Conservation (phyloP, 2,329 filamentous ascomycete genomes). For the Leptosphaerulina australis region DNA sequence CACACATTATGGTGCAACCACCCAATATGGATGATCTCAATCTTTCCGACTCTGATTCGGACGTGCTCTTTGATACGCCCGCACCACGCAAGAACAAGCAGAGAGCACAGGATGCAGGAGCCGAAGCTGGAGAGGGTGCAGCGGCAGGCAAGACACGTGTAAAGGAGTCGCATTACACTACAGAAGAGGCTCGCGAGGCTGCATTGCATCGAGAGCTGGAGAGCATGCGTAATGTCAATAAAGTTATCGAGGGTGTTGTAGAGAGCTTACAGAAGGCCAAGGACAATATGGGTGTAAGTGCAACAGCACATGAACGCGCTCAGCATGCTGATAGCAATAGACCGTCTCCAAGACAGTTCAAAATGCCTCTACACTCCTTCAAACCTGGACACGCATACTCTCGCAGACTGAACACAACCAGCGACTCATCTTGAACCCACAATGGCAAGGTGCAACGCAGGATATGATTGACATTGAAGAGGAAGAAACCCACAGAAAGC, state of each 20-base stretch:
- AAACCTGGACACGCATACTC: constrained; percentile 94
- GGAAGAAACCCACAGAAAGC: constrained; percentile 74
- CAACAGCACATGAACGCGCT: background rate
- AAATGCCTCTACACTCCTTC: constrained; percentile 86
- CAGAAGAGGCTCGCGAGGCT: constrained; percentile 72
- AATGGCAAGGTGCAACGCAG: constrained; percentile 86
- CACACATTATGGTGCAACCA: constrained; percentile 33
- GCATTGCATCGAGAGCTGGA: constrained; percentile 79
- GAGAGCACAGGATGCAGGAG: constrained; percentile 43
- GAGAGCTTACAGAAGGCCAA: constrained; percentile 73
- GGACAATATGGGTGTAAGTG: constrained; percentile 74
- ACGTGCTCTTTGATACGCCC: constrained; percentile 64
- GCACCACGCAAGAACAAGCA: constrained; percentile 50
- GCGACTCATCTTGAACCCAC: constrained; percentile 82
- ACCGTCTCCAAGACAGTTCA: constrained; percentile 84
- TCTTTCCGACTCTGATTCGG: constrained; percentile 62
- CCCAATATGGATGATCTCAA: constrained; percentile 59
- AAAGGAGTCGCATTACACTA: constrained; percentile 63
- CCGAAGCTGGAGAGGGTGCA: constrained; percentile 50
- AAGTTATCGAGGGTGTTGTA: constrained; percentile 80
- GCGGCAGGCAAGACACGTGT: constrained; percentile 47
- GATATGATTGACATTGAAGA: constrained; percentile 87
- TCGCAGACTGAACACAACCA: constrained; percentile 98
- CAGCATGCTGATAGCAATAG: constrained; percentile 50
- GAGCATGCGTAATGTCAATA: constrained; percentile 83